These are phyloP conservation scores for Aspergillus transmontanensis DNA, from an alignment of 2,329 filamentous ascomycete species.

Conservation along the genomic window DNA sequence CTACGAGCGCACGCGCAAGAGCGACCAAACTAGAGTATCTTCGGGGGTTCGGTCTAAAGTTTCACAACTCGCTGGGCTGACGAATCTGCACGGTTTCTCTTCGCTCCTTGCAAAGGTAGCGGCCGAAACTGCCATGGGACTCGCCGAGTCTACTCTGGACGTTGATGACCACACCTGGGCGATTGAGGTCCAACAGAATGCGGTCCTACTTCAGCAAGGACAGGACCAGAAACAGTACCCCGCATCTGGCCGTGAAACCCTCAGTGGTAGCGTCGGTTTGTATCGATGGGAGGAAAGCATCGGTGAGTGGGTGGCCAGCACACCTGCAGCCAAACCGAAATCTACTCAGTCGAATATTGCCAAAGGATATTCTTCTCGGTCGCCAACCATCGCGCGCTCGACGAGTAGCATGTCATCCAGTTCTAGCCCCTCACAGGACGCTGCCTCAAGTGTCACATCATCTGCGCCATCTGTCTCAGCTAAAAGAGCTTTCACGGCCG, in stretches of 20 bases:
- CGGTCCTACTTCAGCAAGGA: constrained; percentile 23
- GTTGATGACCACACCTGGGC: constrained; percentile 44
- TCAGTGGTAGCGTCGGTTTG: constrained; percentile 25
- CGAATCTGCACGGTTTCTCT: constrained; percentile 25
- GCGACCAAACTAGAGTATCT: constrained; percentile 27
- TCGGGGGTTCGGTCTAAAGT: constrained; percentile 30
- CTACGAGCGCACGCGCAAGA: constrained; percentile 28
- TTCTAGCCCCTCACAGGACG: constrained; percentile 22
- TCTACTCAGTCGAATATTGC: constrained; percentile 3
- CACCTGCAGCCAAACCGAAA: constrained; percentile 40
- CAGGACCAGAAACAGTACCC: constrained; percentile 13
- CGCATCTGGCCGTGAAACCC: constrained; percentile 17
- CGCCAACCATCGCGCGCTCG: constrained; percentile 21
- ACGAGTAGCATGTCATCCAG: constrained; percentile 27
- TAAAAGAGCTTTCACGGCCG: constrained; percentile 22
- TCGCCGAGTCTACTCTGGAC: constrained; percentile 42
- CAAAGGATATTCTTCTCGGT: constrained; percentile 11
- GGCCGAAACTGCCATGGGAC: constrained; percentile 43
- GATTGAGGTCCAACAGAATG: constrained; percentile 39
- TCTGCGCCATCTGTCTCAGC: constrained; percentile 30
- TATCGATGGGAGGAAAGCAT: constrained; percentile 61
- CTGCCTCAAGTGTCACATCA: constrained; percentile 33
- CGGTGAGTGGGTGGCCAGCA: constrained; percentile 58
- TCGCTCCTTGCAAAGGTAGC: constrained; percentile 38
- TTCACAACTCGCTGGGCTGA: constrained; percentile 27